Evolutionary conservation across 2,329 filamentous ascomycete species (phyloP).

Genomic region (Alternaria viburni): DNA sequence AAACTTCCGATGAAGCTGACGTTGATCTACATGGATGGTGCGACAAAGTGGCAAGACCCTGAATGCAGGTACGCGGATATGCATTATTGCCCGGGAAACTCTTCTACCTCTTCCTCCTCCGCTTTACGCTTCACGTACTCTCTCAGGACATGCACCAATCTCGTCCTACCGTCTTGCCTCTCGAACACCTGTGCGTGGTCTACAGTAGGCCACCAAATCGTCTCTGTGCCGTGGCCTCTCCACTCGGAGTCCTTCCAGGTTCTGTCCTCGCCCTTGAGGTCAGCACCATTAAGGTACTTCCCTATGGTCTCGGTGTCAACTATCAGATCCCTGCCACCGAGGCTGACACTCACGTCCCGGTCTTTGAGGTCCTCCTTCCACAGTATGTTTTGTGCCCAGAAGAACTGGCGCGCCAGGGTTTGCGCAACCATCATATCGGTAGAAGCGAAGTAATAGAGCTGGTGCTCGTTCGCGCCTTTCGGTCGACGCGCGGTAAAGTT

Average conservation of each 20-base stretch:
- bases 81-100: background rate
- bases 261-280: conserved; percentile 35
- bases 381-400: conserved; percentile 73
- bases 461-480: conserved; percentile 67
- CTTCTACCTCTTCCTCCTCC: conserved; percentile 12
- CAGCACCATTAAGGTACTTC: conserved; percentile 59
- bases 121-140: conserved; percentile 27
- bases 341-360: conserved; percentile 61
- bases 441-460: conserved; percentile 73
- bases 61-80: background rate
- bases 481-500: conserved; percentile 62
- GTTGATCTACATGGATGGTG: conserved; percentile 1
- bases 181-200: conserved; percentile 67
- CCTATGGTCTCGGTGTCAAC: conserved; percentile 66
- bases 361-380: conserved; percentile 69
- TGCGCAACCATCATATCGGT: conserved; percentile 71
- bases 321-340: conserved; percentile 68
- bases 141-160: conserved; percentile 33
- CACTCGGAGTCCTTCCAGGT: conserved; percentile 45
- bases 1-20: background rate
- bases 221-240: conserved; percentile 57
- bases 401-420: conserved; percentile 70
- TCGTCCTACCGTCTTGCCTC: conserved; percentile 27
- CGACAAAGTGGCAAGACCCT: background rate
- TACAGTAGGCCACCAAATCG: conserved; percentile 65